Base-by-base conservation (phyloP, 352 stramenopile species). In the Globisporangium mamillatum region DNA sequence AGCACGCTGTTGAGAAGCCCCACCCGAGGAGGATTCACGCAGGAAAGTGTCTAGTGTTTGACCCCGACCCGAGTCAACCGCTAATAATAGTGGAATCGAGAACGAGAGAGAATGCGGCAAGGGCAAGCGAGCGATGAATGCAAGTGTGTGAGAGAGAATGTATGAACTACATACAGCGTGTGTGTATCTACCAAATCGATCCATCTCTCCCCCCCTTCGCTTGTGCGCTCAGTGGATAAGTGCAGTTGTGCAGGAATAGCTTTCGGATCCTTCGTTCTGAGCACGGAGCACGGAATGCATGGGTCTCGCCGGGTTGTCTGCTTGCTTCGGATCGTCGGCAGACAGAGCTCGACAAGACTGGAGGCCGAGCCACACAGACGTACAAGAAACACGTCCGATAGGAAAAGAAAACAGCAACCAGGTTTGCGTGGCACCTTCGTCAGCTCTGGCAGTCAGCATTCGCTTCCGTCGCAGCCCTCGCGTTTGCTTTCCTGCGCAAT, bases 191-290 rank as follows among this genome's bases (percentile, higher is more conserved):
- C 4, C 16, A 9, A 50, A 50, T 36, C n/a, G 8, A 59, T 59
- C 27, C 54, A 22, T 36, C 12, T 22, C 22, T 3, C 22, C 6
- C 52, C 20, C 34, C 32, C 24, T 41, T 22, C 16, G 5, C 25
- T 27, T 16, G 27, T 22, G 24, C 34, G 52, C 52, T 58, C 52
- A 58, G 24, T n/a, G 52, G 52, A 34, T 7, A 32, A 61, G 44
- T 52, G 18, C 44, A 52, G 18, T 52, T 52, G 44, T 61, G 55
- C 55, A 61, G 55, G 55, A 46, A 61, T 61, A 61, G 55, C 36
- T 9, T 38, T 38, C 18, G 1, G 4, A 5, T n/a, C 20, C 14
- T 7, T 25, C 18, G 54, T 61, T 41, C 55, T 61, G 29, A 61
- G 36, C 27, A 38, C 32, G 7, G 32, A 38, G 32, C 32, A 61